Conservation (phyloP, 2,329 filamentous ascomycete genomes). For the Diaporthe batatas region DNA sequence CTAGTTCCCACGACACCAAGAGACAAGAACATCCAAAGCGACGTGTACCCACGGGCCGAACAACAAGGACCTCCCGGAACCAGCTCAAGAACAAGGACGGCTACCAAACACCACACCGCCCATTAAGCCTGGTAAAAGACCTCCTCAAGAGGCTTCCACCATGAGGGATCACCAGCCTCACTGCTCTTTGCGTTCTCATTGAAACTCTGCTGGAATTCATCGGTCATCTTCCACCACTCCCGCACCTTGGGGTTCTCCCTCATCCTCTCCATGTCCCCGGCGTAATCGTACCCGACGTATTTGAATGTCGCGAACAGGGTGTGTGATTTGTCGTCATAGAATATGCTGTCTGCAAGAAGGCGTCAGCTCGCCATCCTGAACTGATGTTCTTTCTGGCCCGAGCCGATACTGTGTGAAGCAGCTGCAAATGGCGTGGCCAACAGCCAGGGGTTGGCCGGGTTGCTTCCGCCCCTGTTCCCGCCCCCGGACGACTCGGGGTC, state of each 20-base stretch:
- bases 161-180: slow-evolving; percentile 70
- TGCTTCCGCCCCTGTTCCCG: background rate
- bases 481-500: background rate
- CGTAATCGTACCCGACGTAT: slow-evolving; percentile 80
- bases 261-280: slow-evolving; percentile 83
- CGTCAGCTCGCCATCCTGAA: background rate
- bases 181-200: slow-evolving; percentile 71
- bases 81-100: background rate
- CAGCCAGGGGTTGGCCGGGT: background rate
- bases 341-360: slow-evolving; percentile 74
- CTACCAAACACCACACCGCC: background rate
- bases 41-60: slow-evolving; percentile 11
- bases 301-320: slow-evolving; percentile 83
- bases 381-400: background rate
- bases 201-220: slow-evolving; percentile 77
- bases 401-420: background rate
- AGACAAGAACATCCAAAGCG: slow-evolving; percentile 12
- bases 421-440: background rate
- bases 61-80: background rate
- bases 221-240: slow-evolving; percentile 87
- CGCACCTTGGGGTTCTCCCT: slow-evolving; percentile 77
- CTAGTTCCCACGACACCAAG: slow-evolving; percentile 9
- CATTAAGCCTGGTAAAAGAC: slow-evolving; percentile 72
- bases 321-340: slow-evolving; percentile 71
- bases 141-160: slow-evolving; percentile 79